Base-by-base conservation (phyloP, 805 yeast genomes). In the Metschnikowia cerradonensis region DNA sequence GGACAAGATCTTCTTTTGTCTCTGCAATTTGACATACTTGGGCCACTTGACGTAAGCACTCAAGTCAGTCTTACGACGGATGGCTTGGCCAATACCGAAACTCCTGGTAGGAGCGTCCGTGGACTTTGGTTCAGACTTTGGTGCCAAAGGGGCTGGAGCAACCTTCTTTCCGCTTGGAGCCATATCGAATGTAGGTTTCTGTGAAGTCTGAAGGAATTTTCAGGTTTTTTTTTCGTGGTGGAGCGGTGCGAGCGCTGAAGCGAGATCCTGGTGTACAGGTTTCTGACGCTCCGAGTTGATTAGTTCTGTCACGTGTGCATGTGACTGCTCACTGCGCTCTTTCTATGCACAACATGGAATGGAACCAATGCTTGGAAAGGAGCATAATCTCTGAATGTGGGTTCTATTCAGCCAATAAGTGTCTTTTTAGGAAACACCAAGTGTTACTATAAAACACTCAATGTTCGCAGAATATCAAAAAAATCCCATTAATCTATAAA, bases 1-100 rank as follows among this genome's bases (percentile, higher is more conserved):
- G 67, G 85, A 80, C 75, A 92, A 83, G 75, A 92, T 87, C 85
- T 92, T 92, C 87, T 86, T 94, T 81, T 94, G 98, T 84, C 99
- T 91, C 83, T 92, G 99, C 67, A 94, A 82, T 81, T 96, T 89
- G 65, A 92, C 95, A 75, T 92, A 90, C 79, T 87, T 94, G 72
- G 99, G 99, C 99, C 99, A 94, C 79, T 88, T 94, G 72, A 92
- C 98, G 76, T 88, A 91, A 79, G 98, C 90, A 56, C 96, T 80
- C 72, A 94, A 84, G 86, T 94, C 89, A 80, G 92, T 86, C 83
- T 86, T 90, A 90, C 85, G 96, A 79, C 92, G 98, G 67, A 92
- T 68, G 62, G 86, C 79, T 82, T 94, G 98, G 68, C 99, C 99
- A 68, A 94, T 86, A 79, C 98, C 98, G 71, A 86, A 92, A 80